Percentiles rank a stretch among this genome's conserved stretches.
phyloP scores from a whole-genome alignment of 139 green algal genomes.

The Micromonas pusilla region DNA sequence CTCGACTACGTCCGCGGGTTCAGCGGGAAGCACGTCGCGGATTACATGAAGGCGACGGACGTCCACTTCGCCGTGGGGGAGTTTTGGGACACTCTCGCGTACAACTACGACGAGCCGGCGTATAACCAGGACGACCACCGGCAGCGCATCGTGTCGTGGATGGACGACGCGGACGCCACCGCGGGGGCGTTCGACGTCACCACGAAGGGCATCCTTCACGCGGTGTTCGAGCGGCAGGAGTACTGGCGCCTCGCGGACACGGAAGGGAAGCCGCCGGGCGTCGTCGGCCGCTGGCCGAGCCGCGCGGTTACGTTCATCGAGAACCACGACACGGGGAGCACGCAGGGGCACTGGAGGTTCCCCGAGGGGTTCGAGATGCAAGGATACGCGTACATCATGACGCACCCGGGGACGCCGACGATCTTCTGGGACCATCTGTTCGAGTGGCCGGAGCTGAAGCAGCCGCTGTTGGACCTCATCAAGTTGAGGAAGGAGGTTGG shows the following conservation, averaged over 20 bases:
- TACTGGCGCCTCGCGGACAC: slow-evolving; percentile 38
- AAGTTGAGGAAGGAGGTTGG: slow-evolving; percentile 31
- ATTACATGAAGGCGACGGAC: slow-evolving; percentile 47
- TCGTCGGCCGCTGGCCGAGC: slow-evolving; percentile 40
- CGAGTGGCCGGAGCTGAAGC: slow-evolving; percentile 32
- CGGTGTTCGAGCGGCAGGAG: slow-evolving; percentile 28
- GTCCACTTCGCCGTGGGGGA: slow-evolving; percentile 47
- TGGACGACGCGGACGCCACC: slow-evolving; percentile 41
- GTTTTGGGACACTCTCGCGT: slow-evolving; percentile 49
- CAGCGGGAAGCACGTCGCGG: slow-evolving; percentile 37
- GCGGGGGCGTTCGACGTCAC: slow-evolving; percentile 51
- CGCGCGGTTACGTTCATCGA: slow-evolving; percentile 45
- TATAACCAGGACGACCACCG: slow-evolving; percentile 47
- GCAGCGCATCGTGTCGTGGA: slow-evolving; percentile 52
- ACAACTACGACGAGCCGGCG: slow-evolving; percentile 33
- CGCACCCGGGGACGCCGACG: slow-evolving; percentile 45
- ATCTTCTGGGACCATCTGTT: slow-evolving; percentile 60
- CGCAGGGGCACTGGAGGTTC: slow-evolving; percentile 45
- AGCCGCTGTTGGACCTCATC: slow-evolving; percentile 41
- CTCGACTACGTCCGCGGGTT: slow-evolving; percentile 47
- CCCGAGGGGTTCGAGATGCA: slow-evolving; percentile 26
- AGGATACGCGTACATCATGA: slow-evolving; percentile 53
- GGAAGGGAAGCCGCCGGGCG: slow-evolving; percentile 35
- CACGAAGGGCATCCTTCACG: slow-evolving; percentile 49
- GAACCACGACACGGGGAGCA: slow-evolving; percentile 37